A percentile compares a stretch with the other conserved stretches of the same genome.
These are phyloP conservation scores for Physocladia obscura DNA, from an alignment of 192 early-diverging fungal species.

Conservation along the genomic window DNA sequence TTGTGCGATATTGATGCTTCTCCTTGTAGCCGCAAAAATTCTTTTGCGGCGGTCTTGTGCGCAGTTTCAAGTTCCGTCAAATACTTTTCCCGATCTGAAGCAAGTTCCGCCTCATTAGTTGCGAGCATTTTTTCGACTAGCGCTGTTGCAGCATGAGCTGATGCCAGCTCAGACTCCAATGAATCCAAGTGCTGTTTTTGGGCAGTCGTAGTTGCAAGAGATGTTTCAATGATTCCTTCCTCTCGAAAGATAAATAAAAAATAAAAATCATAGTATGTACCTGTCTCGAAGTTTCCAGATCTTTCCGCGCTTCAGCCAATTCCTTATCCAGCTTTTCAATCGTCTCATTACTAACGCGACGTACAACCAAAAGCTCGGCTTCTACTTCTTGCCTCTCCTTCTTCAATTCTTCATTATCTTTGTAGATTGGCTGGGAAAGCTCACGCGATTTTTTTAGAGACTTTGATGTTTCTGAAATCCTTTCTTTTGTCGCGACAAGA, in stretches of 20 bases:
- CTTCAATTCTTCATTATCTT: conserved; percentile 17
- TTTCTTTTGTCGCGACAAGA: background rate
- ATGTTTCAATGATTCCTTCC: background rate
- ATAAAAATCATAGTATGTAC: too few species aligned
- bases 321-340: conserved; percentile 13
- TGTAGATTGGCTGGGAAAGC: conserved; percentile 4
- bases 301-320: background rate
- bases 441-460: conserved; percentile 27
- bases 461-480: conserved; percentile 6
- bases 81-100: background rate
- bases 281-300: background rate
- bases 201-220: conserved; percentile 1
- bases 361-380: conserved; percentile 10
- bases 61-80: too few species aligned
- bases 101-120: background rate
- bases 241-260: too few species aligned
- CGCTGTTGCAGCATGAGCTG: background rate
- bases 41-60: too few species aligned
- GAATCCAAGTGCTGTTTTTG: conserved; percentile 5
- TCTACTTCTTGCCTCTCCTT: conserved; percentile 21
- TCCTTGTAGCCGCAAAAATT: too few species aligned
- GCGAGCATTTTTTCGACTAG: background rate
- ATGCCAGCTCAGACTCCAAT: conserved; percentile 9
- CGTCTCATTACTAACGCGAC: background rate
- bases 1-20: too few species aligned